Percentiles rank a stretch among this genome's conserved stretches.
These are phyloP conservation scores for Cutaneotrichosporon dermatis DNA, from an alignment of 1,284 basidiomycete species.

Conservation along the genomic window DNA sequence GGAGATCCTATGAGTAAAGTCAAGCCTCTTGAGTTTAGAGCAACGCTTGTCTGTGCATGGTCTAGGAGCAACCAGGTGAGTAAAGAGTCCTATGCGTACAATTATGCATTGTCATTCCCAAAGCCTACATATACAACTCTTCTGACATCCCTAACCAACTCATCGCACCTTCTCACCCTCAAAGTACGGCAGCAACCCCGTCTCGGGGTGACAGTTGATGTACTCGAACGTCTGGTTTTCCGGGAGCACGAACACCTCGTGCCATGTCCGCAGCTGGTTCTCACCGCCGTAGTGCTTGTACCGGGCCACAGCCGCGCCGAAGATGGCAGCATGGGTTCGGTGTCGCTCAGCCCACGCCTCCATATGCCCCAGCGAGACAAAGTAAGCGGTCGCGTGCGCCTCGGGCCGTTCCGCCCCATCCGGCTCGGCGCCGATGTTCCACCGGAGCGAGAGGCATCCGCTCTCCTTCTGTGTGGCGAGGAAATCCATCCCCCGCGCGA, in stretches of 20 bases:
- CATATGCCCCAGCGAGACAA: slow-evolving; percentile 7
- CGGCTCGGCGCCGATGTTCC: background rate
- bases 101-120: background rate
- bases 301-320: slow-evolving; percentile 7
- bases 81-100: background rate
- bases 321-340: slow-evolving; percentile 13
- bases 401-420: background rate
- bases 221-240: slow-evolving; percentile 11
- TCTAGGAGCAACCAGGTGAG: background rate
- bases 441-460: slow-evolving; percentile 7
- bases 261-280: slow-evolving; percentile 18
- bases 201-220: slow-evolving; percentile 11
- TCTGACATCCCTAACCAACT: background rate
- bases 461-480: background rate
- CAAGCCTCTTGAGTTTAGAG: too few species aligned
- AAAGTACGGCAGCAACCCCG: slow-evolving; percentile 9
- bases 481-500: slow-evolving; percentile 10
- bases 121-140: background rate
- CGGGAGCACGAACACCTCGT: slow-evolving; percentile 13
- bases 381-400: slow-evolving; percentile 7
- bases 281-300: slow-evolving; percentile 10
- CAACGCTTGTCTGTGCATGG: too few species aligned
- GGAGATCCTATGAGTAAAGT: too few species aligned
- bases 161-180: background rate
- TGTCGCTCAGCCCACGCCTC: slow-evolving; percentile 13